Evolutionary conservation across 352 stramenopile genomes (phyloP), one percentile per base, ranked within the genome.

Genomic region (Phytophthora idaei): DNA sequence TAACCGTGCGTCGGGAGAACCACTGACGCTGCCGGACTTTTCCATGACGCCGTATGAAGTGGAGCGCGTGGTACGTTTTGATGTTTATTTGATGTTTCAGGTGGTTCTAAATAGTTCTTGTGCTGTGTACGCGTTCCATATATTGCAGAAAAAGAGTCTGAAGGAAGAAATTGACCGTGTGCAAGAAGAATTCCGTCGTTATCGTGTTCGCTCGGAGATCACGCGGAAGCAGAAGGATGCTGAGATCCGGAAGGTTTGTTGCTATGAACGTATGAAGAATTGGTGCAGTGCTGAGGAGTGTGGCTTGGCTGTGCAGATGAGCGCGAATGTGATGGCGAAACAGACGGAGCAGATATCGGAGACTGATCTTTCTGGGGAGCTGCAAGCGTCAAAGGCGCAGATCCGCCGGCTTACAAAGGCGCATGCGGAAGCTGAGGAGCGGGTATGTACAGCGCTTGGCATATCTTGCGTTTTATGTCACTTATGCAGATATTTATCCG

Each of bases 151-250:
- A 78, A 90, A 90, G 62, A 80, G 83, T 15, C 55, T 95, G 28
- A 92, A 92, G 45, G 79, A 90, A 42, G 88, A 95, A 51, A 81
- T 96, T 34, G 85, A 93, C 41, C 85, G 83, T 4, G 88, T 96
- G 0, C 86, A 96, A 51, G 88, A 96, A 74, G 88, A 96, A 56
- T 96, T 96, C 39, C 85, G 88, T 21, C 83, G 88, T 31, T 96
- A 96, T 72, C 88, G 88, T 25, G 86, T 96, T 52, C 83, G 88
- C 31, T 86, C 88, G 49, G 88, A 96, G 64, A 96, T 96, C 65
- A 91, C 87, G 17, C 66, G 88, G n/a, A 96, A 96, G 62, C 88
- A 96, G 61, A 94, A 96, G 69, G 88, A 96, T 31, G 86, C 88
- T 0, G 86, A 96, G 63, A 89, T 94, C 44, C 77, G 81, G 57